phyloP scores from a whole-genome alignment of 192 early-diverging fungal genomes.

The Jimgerdemannia lactiflua region DNA sequence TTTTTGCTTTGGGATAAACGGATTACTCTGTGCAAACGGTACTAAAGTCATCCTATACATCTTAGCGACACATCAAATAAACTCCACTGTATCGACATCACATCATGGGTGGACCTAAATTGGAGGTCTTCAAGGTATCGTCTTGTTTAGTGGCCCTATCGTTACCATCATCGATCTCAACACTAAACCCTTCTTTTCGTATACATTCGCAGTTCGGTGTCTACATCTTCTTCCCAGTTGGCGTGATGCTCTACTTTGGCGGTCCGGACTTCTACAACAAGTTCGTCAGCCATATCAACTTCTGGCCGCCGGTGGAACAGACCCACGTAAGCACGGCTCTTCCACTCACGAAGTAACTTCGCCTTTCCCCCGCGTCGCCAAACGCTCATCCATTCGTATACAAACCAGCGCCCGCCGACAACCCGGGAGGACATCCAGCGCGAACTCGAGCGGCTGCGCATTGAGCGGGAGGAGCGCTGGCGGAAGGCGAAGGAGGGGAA shows the following conservation, averaged over 20 bases:
- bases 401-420: slow-evolving; percentile 32
- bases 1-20: too few relatives aligned
- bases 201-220: slow-evolving; percentile 38
- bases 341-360: not conserved
- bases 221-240: slow-evolving; percentile 50
- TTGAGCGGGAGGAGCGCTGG: slow-evolving; percentile 34
- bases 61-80: not conserved
- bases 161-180: not conserved
- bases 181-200: not conserved
- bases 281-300: slow-evolving; percentile 39
- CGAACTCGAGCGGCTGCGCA: slow-evolving; percentile 36
- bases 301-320: slow-evolving; percentile 34
- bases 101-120: slow-evolving; percentile 36
- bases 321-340: slow-evolving; percentile 22
- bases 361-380: not conserved
- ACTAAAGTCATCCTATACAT: too few relatives aligned
- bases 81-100: not conserved
- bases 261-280: slow-evolving; percentile 44
- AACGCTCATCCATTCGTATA: not conserved
- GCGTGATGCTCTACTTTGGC: slow-evolving; percentile 47
- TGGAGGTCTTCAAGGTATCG: slow-evolving; percentile 44
- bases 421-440: slow-evolving; percentile 28
- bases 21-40: too few relatives aligned
- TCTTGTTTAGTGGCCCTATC: not conserved
- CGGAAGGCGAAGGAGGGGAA: slow-evolving; percentile 5